Evolutionary conservation across 2,329 filamentous ascomycete species (phyloP).

Genomic region (Nothophaeocryptopus gaeumannii): DNA sequence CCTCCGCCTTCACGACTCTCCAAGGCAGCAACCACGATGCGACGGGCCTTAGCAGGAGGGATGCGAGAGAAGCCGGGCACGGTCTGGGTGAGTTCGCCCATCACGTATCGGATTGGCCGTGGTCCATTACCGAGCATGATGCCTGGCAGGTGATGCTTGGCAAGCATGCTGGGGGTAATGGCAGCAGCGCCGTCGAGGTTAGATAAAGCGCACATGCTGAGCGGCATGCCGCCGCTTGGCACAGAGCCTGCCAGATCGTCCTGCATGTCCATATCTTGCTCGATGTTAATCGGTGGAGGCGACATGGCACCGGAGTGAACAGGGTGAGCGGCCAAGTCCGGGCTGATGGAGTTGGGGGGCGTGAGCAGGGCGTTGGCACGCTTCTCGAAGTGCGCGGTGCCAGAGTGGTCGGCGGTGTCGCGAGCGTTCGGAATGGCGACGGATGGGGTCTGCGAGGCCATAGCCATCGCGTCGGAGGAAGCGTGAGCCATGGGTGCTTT

Average conservation of each 20-base stretch:
- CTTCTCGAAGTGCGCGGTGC: constrained; percentile 32
- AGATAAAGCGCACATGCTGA: constrained; percentile 53
- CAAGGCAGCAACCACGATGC: constrained; percentile 86
- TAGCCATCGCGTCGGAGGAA: constrained; percentile 33
- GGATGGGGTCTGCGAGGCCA: constrained; percentile 32
- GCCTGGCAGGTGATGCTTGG: constrained; percentile 84
- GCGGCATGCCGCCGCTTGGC: constrained; percentile 33
- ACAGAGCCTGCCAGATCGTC: constrained; percentile 47
- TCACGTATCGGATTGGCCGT: constrained; percentile 89
- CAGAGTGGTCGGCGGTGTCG: constrained; percentile 23
- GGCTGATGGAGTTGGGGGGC: constrained; percentile 93
- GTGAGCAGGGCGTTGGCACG: constrained; percentile 65
- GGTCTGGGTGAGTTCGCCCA: constrained; percentile 87
- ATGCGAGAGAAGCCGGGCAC: constrained; percentile 91
- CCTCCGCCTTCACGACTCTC: constrained; percentile 69
- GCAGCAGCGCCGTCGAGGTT: constrained; percentile 69
- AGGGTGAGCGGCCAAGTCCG: constrained; percentile 76
- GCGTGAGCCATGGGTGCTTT: constrained; percentile 33
- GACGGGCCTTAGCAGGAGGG: constrained; percentile 81
- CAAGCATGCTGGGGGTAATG: constrained; percentile 81
- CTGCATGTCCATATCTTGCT: constrained; percentile 78
- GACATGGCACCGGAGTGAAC: constrained; percentile 57
- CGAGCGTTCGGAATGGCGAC: constrained; percentile 30
- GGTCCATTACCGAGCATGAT: constrained; percentile 89
- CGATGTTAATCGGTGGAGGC: constrained; percentile 55